Conservation (phyloP, 2,329 filamentous ascomycete species). For the Ophiocordyceps australis region DNA sequence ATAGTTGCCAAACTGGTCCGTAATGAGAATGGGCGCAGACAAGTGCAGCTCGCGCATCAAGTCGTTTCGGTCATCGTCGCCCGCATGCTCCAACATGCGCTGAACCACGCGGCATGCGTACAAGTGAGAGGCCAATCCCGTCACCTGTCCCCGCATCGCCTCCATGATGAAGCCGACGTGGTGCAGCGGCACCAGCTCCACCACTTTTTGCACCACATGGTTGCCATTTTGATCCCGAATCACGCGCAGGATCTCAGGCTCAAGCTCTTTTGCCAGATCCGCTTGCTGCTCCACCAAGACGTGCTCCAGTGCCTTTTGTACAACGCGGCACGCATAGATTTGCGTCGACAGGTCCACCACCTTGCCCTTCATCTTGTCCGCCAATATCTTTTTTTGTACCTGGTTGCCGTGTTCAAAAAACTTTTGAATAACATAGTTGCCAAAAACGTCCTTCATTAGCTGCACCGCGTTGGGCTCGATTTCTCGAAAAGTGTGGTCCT, state of each 20-base stretch:
- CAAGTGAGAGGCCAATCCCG: constrained; percentile 54
- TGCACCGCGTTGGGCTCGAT: constrained; percentile 71
- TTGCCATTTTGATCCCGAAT: constrained; percentile 86
- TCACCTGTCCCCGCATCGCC: constrained; percentile 59
- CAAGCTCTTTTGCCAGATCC: constrained; percentile 65
- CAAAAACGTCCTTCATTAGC: constrained; percentile 91
- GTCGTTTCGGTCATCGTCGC: constrained; percentile 47
- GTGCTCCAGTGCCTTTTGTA: constrained; percentile 89
- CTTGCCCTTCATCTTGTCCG: constrained; percentile 73
- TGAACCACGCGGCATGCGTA: constrained; percentile 92
- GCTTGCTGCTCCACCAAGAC: constrained; percentile 85
- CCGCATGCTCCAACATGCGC: constrained; percentile 71
- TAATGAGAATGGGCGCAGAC: constrained; percentile 54
- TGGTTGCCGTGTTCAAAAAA: constrained; percentile 94
- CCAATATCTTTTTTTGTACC: constrained; percentile 75
- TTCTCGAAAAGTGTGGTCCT: constrained; percentile 76
- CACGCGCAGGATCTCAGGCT: constrained; percentile 55
- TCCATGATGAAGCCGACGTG: constrained; percentile 76
- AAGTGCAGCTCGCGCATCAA: constrained; percentile 67
- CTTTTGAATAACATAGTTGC: constrained; percentile 97
- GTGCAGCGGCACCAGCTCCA: constrained; percentile 59
- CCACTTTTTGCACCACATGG: constrained; percentile 89
- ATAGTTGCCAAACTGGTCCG: constrained; percentile 89
- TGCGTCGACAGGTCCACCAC: constrained; percentile 65
- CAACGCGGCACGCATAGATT: constrained; percentile 87